phyloP scores from a whole-genome alignment of 306 rosid genomes.

The Styphnolobium japonicum region DNA sequence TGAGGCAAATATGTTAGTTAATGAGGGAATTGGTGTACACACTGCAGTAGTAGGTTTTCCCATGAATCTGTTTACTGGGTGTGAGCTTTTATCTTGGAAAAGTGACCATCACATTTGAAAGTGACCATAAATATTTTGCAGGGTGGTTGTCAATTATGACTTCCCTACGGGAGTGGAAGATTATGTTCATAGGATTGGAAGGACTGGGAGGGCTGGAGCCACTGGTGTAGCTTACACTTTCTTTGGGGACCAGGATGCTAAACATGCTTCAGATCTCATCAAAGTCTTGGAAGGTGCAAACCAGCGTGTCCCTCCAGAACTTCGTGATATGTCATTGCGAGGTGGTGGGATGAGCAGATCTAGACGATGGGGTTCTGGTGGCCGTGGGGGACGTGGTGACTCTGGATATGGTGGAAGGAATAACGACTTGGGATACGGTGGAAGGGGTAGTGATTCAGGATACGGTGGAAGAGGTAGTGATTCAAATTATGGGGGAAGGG shows the following conservation, averaged over 20 bases:
- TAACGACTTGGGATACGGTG: conserved; percentile 27
- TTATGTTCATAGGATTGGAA: conserved; percentile 98
- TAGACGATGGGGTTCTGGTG: conserved; percentile 83
- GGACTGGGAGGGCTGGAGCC: conserved; percentile 99
- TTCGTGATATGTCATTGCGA: conserved; percentile 79
- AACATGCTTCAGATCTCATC: conserved; percentile 85
- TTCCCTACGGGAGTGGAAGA: conserved; percentile 99
- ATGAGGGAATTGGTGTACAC: background rate
- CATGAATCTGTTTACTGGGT: background rate
- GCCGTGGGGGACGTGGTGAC: conserved; percentile 62
- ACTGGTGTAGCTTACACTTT: conserved; percentile 92
- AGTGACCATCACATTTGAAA: background rate
- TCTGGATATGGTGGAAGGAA: conserved; percentile 63
- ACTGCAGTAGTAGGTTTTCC: background rate
- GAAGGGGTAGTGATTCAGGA: conserved; percentile 40
- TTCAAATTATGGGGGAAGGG: conserved; percentile 54
- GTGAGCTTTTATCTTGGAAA: background rate
- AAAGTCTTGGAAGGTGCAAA: conserved; percentile 97
- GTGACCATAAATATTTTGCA: conserved; percentile 30
- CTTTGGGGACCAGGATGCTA: conserved; percentile 93
- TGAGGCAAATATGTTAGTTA: background rate
- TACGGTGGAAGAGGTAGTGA: conserved; percentile 55
- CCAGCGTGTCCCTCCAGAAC: conserved; percentile 81
- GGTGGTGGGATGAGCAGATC: conserved; percentile 88
- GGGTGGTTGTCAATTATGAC: conserved; percentile 95